Evolutionary conservation across 1,139 yeast genomes (phyloP).

Genomic region (Blastobotrys elegans): DNA sequence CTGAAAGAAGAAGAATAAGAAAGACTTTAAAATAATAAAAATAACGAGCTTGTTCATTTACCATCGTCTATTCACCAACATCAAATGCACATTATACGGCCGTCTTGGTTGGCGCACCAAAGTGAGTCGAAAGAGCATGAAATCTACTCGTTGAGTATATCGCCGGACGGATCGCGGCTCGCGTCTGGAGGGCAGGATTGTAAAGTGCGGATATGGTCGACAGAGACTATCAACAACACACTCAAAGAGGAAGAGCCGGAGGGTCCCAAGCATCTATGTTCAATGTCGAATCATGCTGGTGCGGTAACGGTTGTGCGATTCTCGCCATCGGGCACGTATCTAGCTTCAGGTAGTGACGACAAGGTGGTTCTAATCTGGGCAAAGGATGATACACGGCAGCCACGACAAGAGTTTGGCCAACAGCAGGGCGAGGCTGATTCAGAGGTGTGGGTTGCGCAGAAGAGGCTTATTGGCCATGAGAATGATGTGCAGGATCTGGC

Average conservation of each 20-base stretch:
- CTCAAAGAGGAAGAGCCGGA: slow-evolving; percentile 20
- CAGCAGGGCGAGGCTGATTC: slow-evolving; percentile 50
- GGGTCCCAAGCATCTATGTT: slow-evolving; percentile 31
- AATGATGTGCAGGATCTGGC: slow-evolving; percentile 96
- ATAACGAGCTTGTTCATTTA: background rate
- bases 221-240: slow-evolving; percentile 48
- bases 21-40: background rate
- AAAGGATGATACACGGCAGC: slow-evolving; percentile 57
- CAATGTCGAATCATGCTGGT: slow-evolving; percentile 48
- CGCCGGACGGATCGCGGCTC: slow-evolving; percentile 73
- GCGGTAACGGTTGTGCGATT: slow-evolving; percentile 85
- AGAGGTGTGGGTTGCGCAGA: slow-evolving; percentile 92
- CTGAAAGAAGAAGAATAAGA: background rate
- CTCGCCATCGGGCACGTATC: slow-evolving; percentile 77
- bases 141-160: slow-evolving; percentile 76
- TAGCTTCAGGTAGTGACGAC: slow-evolving; percentile 94
- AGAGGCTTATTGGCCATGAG: slow-evolving; percentile 90
- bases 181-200: slow-evolving; percentile 95
- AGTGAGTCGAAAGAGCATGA: slow-evolving; percentile 78
- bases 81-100: slow-evolving; percentile 69
- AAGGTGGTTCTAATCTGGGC: slow-evolving; percentile 91
- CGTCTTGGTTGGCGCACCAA: slow-evolving; percentile 78
- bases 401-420: slow-evolving; percentile 47
- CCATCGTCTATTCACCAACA: background rate
- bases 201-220: slow-evolving; percentile 86